Base-by-base conservation (phyloP, 1,139 yeast genomes). In the Taphrina betulina region DNA sequence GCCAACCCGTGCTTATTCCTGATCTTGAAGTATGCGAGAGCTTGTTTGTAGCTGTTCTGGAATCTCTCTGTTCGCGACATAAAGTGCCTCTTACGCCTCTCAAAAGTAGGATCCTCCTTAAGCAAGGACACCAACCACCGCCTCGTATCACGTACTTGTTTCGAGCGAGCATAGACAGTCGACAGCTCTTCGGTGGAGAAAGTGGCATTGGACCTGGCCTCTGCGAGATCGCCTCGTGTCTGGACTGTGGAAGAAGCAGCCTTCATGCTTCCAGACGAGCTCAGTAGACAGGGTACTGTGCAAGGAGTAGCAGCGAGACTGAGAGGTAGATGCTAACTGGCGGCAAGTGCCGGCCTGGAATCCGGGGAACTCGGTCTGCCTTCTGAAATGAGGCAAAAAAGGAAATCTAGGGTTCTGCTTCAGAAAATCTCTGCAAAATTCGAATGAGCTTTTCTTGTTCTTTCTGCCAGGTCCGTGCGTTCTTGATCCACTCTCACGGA, bases 71-170 rank as follows among this genome's bases (percentile, higher is more conserved):
- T 26, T 5, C 54, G 37, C 2, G 54, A 50, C 54, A 50, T 50
- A 34, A 50, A 50, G 14, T 31, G 46, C 8, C 54, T n/a, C 26
- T 50, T 38, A 16, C 54, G 45, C 22, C 54, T 38, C 33, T 40
- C 40, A 26, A 50, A 50, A 2, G 34, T 31, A 12, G 40, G 29
- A 12, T 50, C 40, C 17, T 38, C 54, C 46, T 50, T 50, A 23
- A 50, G 22, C 7, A 50, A 34, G 3, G 54, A 40, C 5, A 50
- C 54, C n/a, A 50, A 26, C 54, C 54, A 50, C 19, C 54, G 43
- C 14, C 54, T 34, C 23, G 44, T 42, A 16, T 50, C 46, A 4
- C 54, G 34, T 8, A 50, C 54, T n/a, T 31, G 37, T 17, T 50
- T n/a, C 5, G 46, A 31, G 2, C 54, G 40, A 14, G 54, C 54